phyloP scores from a whole-genome alignment of 108 stramenopile species.

The Licmophora abbreviata region DNA sequence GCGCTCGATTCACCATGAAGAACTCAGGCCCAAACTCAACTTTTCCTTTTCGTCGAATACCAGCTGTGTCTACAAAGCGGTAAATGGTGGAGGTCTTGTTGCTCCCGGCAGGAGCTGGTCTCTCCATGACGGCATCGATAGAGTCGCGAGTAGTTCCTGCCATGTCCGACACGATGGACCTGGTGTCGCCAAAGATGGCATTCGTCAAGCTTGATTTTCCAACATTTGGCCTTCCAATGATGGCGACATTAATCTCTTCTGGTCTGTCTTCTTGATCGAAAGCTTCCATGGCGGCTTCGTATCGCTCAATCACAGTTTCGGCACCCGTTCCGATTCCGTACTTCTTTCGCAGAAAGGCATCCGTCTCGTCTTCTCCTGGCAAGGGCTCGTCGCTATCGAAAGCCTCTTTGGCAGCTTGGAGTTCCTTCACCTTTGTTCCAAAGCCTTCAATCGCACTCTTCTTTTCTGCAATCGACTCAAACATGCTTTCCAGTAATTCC shows the following conservation, averaged over 20 bases:
- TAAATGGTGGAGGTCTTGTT: slow-evolving; percentile 66
- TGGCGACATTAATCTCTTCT: slow-evolving; percentile 88
- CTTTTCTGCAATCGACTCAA: slow-evolving; percentile 67
- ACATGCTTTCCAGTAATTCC: slow-evolving; percentile 85
- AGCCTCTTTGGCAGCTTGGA: slow-evolving; percentile 52
- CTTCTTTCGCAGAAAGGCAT: slow-evolving; percentile 51
- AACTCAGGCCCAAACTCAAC: slow-evolving; percentile 93
- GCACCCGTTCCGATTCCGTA: slow-evolving; percentile 60
- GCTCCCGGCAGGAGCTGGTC: slow-evolving; percentile 31
- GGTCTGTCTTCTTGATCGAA: slow-evolving; percentile 61
- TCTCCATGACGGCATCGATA: slow-evolving; percentile 93
- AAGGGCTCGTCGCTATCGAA: slow-evolving; percentile 52
- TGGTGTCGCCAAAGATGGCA: slow-evolving; percentile 76
- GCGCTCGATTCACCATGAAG: slow-evolving; percentile 96
- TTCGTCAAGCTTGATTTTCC: slow-evolving; percentile 95
- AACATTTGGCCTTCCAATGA: slow-evolving; percentile 97
- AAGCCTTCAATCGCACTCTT: slow-evolving; percentile 61
- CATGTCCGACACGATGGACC: slow-evolving; percentile 91
- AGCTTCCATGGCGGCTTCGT: slow-evolving; percentile 65
- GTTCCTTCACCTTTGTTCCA: slow-evolving; percentile 70
- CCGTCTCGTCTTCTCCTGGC: slow-evolving; percentile 72
- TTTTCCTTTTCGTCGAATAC: slow-evolving; percentile 93
- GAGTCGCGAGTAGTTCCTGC: slow-evolving; percentile 98
- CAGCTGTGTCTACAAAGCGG: slow-evolving; percentile 96
- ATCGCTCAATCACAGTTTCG: slow-evolving; percentile 51